Conservation (phyloP, 768 basidiomycete species). For the Harrya chromipes region DNA sequence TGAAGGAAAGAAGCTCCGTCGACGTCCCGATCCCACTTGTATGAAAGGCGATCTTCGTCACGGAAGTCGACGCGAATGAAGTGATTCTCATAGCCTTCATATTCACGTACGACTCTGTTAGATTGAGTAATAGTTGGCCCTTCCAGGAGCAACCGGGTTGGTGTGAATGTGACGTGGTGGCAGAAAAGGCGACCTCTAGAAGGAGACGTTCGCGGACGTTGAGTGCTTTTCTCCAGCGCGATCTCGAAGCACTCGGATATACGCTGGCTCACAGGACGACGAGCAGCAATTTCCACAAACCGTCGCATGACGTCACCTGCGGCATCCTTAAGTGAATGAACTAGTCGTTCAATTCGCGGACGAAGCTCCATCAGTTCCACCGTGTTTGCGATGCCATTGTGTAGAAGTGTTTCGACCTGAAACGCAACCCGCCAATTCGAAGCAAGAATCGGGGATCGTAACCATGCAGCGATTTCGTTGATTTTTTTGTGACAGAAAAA, state of each 20-base stretch:
- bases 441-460: constrained; percentile 40
- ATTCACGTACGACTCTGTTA: constrained; percentile 76
- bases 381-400: constrained; percentile 60
- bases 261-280: constrained; percentile 41
- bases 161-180: constrained; percentile 73
- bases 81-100: constrained; percentile 53
- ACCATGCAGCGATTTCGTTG: constrained; percentile 40
- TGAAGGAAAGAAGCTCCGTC: constrained; percentile 55
- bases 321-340: constrained; percentile 30
- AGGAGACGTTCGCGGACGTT: constrained; percentile 19
- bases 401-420: constrained; percentile 70
- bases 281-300: constrained; percentile 49
- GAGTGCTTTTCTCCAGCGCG: constrained; percentile 21
- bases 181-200: constrained; percentile 53
- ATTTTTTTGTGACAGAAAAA: constrained; percentile 54
- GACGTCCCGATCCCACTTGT: constrained; percentile 66
- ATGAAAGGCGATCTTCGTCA: constrained; percentile 76
- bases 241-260: constrained; percentile 47
- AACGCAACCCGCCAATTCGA: constrained; percentile 63
- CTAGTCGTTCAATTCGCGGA: constrained; percentile 42
- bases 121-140: constrained; percentile 75
- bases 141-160: constrained; percentile 69
- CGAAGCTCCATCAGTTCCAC: constrained; percentile 49
- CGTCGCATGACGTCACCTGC: constrained; percentile 51
- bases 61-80: constrained; percentile 85